Evolutionary conservation across 495 filamentous ascomycete species (phyloP), one percentile per base, ranked within the genome.

Genomic region (Tuber indicum): DNA sequence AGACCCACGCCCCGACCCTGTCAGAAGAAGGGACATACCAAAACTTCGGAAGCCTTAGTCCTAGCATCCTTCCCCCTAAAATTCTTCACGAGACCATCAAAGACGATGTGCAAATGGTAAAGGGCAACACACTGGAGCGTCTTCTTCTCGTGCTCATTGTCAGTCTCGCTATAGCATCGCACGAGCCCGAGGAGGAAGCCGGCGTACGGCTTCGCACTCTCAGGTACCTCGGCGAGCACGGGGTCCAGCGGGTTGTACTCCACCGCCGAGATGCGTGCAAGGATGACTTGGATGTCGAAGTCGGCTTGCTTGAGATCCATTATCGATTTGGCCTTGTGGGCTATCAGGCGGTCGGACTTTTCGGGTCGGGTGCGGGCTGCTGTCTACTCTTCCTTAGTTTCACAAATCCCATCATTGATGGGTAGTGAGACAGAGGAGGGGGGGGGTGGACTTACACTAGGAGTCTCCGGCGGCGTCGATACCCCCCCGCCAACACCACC

Each of bases 121-220:
- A 80, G 58, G n/a, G 78, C 78, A 36, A 80, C 78, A 41, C 78
- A 80, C 32, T 80, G 78, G 12, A 80, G 74, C 21, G 78, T 80
- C 62, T 80, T 80, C 46, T 80, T 80, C 46, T 80, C 78, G 26
- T 80, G 78, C 42, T 80, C 78, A n/a, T 80, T 80, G 43, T 80
- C 78, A 16, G 78, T 80, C 58, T 79, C 71, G 39, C 75, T 79
- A 41, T 80, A 80, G 43, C 78, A 47, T 36, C 78, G 75, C 23
- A 80, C 78, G 21, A 80, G 74, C 1, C 78, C 78, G 1, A 80
- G 23, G n/a, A 80, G 46, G 26, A 80, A 80, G 19, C 78, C 78
- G 14, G 78, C 78, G 32, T 76, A 79, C 26, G 78, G 78, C n/a
- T 80, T 80, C 44, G 78, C 78, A 19, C 73, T 45, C 10, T 80